A percentile compares a stretch with the other conserved stretches of the same genome.
These are phyloP conservation scores for Agrostemma githago DNA, from an alignment of 148 eudicot species.

Conservation along the genomic window DNA sequence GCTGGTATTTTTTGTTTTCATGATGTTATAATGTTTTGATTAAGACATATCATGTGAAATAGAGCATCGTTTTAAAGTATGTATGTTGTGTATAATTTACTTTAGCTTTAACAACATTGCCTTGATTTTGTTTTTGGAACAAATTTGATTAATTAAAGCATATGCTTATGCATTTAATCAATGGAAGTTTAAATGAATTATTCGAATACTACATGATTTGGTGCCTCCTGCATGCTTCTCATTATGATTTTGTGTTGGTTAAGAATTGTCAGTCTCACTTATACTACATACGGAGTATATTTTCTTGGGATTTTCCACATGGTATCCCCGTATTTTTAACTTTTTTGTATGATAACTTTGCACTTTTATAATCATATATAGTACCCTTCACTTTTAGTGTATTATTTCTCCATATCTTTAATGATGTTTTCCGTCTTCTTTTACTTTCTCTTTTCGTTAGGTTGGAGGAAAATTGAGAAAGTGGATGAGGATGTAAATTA, in stretches of 20 bases:
- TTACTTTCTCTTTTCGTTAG: too few species aligned
- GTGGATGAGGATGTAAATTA: too few species aligned
- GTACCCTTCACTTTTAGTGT: neutral
- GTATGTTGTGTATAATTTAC: neutral
- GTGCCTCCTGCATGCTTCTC: neutral
- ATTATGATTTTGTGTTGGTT: neutral
- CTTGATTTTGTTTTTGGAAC: conserved; percentile 15
- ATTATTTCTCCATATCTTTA: too few species aligned
- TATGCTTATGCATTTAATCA: neutral
- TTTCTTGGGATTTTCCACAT: too few species aligned
- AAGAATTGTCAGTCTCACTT: too few species aligned
- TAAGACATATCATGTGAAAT: conserved; percentile 27
- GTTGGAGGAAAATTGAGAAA: too few species aligned
- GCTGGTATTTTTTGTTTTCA: conserved; percentile 13
- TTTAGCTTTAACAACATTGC: conserved; percentile 11
- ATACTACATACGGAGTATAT: too few species aligned
- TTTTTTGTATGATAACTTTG: too few species aligned
- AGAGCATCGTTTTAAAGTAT: conserved; percentile 20
- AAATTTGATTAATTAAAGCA: conserved; percentile 7
- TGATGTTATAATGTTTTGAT: conserved; percentile 17
- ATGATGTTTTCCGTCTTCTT: too few species aligned
- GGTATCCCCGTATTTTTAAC: too few species aligned
- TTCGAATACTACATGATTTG: neutral
- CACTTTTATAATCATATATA: too few species aligned
- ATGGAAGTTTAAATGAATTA: neutral